Evolutionary conservation across 108 stramenopile species (phyloP).

Genomic region (Pseudonitzschia multiseries): DNA sequence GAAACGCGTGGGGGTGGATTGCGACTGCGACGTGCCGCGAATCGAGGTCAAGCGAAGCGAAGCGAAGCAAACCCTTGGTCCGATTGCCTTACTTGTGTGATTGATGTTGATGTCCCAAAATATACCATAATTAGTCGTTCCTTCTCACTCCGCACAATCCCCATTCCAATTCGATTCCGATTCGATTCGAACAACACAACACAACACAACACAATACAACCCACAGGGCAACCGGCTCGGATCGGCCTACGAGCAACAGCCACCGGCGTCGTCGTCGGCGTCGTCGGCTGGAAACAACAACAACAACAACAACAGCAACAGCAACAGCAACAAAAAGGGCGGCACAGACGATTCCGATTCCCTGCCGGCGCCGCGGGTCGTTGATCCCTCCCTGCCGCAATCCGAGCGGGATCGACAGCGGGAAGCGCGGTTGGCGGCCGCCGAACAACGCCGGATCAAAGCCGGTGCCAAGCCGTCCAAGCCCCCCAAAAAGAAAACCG

Average conservation of each 20-base stretch:
- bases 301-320: neutral
- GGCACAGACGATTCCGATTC: conserved; percentile 9
- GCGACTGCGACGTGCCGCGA: too few relatives aligned
- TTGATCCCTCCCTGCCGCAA: conserved; percentile 43
- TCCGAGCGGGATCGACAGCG: conserved; percentile 46
- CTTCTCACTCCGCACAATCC: too few relatives aligned
- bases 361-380: conserved; percentile 27
- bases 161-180: too few relatives aligned
- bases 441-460: conserved; percentile 45
- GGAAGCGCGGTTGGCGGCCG: conserved; percentile 46
- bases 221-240: conserved; percentile 48
- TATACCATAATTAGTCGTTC: too few relatives aligned
- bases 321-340: neutral
- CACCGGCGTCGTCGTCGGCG: too few relatives aligned
- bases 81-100: too few relatives aligned
- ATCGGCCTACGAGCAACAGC: conserved; percentile 41
- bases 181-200: too few relatives aligned
- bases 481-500: conserved; percentile 11
- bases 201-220: too few relatives aligned
- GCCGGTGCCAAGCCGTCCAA: conserved; percentile 22
- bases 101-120: too few relatives aligned
- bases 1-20: neutral
- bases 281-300: neutral
- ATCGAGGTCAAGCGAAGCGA: too few relatives aligned
- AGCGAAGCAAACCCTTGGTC: too few relatives aligned